Evolutionary conservation across 495 filamentous ascomycete genomes (phyloP).

Genomic region (Neurospora africana): DNA sequence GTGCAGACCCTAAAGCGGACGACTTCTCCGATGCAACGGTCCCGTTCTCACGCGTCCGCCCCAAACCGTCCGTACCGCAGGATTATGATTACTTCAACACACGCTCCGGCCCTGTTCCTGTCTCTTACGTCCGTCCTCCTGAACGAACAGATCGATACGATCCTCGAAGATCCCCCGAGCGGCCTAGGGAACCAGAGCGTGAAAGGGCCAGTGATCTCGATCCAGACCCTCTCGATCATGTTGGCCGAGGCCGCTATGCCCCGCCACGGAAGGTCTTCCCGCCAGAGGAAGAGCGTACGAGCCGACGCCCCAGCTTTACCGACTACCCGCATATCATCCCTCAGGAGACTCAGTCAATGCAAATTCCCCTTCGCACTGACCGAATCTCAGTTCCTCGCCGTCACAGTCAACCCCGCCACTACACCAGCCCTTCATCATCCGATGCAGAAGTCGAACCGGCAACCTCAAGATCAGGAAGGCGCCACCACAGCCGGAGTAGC

Average conservation of each 20-base stretch:
- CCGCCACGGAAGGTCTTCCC: conserved; percentile 14
- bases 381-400: conserved; percentile 9
- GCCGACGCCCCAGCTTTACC: conserved; percentile 18
- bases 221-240: conserved; percentile 8
- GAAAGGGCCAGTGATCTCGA: conserved; percentile 21
- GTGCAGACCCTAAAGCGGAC: background rate
- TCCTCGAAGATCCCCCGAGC: conserved; percentile 14
- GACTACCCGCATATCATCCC: conserved; percentile 14
- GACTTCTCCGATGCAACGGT: conserved; percentile 10
- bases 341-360: conserved; percentile 10
- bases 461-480: background rate
- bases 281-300: conserved; percentile 13
- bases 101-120: conserved; percentile 9
- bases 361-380: conserved; percentile 12
- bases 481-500: conserved; percentile 11
- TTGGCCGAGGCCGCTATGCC: conserved; percentile 11
- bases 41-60: conserved; percentile 14
- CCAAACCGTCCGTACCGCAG: conserved; percentile 7
- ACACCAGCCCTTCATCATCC: background rate
- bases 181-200: conserved; percentile 17
- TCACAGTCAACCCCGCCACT: conserved; percentile 16
- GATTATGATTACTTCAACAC: conserved; percentile 17
- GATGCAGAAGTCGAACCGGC: background rate
- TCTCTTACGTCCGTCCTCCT: conserved; percentile 13
- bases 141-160: conserved; percentile 16